phyloP scores from a whole-genome alignment of 345 rosid species.

The Salix brachista region DNA sequence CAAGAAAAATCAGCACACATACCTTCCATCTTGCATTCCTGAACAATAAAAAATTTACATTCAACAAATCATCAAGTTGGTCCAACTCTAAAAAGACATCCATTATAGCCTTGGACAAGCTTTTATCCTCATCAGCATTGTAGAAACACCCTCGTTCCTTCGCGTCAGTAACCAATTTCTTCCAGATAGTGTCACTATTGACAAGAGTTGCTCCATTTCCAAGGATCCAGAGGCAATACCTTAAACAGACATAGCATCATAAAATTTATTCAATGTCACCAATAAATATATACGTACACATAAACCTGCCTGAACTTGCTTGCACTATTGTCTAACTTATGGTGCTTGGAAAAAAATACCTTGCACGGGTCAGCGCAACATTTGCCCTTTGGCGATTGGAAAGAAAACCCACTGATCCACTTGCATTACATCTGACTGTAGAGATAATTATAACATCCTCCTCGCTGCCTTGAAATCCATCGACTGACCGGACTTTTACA shows the following conservation, averaged over 20 bases:
- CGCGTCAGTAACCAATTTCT: slow-evolving; percentile 31
- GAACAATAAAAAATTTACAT: slow-evolving; percentile 24
- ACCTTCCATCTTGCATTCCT: slow-evolving; percentile 49
- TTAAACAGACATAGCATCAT: neutral
- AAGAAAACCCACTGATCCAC: slow-evolving; percentile 39
- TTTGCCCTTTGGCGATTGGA: slow-evolving; percentile 9
- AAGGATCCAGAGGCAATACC: slow-evolving; percentile 50
- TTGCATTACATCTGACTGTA: slow-evolving; percentile 43
- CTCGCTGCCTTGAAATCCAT: slow-evolving; percentile 59
- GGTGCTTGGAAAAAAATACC: slow-evolving; percentile 19
- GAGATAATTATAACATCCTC: slow-evolving; percentile 50
- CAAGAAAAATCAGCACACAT: neutral
- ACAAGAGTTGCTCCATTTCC: slow-evolving; percentile 39
- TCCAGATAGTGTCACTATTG: slow-evolving; percentile 35
- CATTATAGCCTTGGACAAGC: slow-evolving; percentile 25
- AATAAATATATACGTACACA: neutral
- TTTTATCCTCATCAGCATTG: slow-evolving; percentile 34
- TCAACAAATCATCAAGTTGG: slow-evolving; percentile 37
- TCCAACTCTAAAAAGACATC: slow-evolving; percentile 28
- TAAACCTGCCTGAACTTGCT: neutral
- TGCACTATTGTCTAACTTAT: neutral
- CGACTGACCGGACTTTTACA: slow-evolving; percentile 36
- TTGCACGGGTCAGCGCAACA: slow-evolving; percentile 21
- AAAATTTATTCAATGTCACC: neutral
- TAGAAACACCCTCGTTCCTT: slow-evolving; percentile 38